Conservation (phyloP, 1,284 basidiomycete species). For the Retiboletus flavoniger region DNA sequence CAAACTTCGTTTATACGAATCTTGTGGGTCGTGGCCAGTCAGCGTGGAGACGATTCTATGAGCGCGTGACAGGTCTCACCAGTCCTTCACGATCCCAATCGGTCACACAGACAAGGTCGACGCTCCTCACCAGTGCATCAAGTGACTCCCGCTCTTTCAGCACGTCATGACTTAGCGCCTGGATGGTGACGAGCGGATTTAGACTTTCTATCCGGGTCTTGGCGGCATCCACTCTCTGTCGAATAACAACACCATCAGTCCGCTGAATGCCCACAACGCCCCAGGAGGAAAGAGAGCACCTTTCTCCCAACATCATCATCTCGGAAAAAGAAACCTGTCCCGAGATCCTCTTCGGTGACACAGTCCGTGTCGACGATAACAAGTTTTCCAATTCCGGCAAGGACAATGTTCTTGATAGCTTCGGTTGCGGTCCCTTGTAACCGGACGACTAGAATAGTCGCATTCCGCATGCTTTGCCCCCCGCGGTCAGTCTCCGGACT, state of each 20-base stretch:
- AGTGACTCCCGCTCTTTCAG: constrained; percentile 53
- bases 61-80: constrained; percentile 50
- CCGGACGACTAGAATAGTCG: constrained; percentile 83
- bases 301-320: constrained; percentile 89
- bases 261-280: constrained; percentile 37
- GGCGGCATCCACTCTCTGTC: constrained; percentile 81
- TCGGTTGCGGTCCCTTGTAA: constrained; percentile 91
- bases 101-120: constrained; percentile 84
- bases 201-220: constrained; percentile 82
- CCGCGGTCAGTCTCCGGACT: constrained; percentile 5
- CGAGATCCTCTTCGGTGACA: constrained; percentile 78
- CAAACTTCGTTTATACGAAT: constrained; percentile 76
- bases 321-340: constrained; percentile 91
- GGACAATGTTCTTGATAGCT: constrained; percentile 90
- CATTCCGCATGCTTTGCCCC: constrained; percentile 80
- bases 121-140: constrained; percentile 56
- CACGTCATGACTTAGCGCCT: constrained; percentile 57
- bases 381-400: constrained; percentile 74
- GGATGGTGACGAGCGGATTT: constrained; percentile 88
- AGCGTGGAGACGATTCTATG: constrained; percentile 6
- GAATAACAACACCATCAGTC: constrained; percentile 28
- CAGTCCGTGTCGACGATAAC: constrained; percentile 63
- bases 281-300: constrained; percentile 47
- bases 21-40: constrained; percentile 42
- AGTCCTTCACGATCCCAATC: constrained; percentile 68